Base-by-base conservation (phyloP, 2,329 filamentous ascomycete species). In the Rhytidhysteron rufulum region DNA sequence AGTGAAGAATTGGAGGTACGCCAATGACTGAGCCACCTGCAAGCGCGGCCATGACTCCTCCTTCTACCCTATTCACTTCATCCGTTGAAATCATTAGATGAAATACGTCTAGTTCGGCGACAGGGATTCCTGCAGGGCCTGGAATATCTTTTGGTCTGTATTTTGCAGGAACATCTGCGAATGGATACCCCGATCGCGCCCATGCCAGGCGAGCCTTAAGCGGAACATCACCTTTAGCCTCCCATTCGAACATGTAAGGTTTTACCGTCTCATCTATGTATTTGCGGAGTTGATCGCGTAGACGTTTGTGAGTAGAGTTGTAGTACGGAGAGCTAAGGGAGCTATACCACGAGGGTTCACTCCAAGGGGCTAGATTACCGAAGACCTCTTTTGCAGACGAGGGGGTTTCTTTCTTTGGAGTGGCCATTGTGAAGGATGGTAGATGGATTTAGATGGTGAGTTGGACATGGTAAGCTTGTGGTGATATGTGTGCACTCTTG, bases 171-270 rank as follows among this genome's bases (percentile, higher is more conserved):
- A 73, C 65, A 31, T 73, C 70, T 2, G 60, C 58, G 45, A 71
- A 71, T 1, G 64, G 53, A 41, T 67, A 67, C 11, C 70, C 69
- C 7, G 68, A 65, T 5, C 55, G 51, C 3, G 65, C 67, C 60
- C 63, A 70, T 41, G 59, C 56, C 22, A 62, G 42, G 8, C 56
- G 51, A 13, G 50, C 75, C 39, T 74, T 58, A 2, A 74, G 74
- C 2, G 74, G 73, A 3, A 70, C 71, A 55, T 62, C 64, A 31
- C 71, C 71, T 17, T 60, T 57, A 39, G 65, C 68, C 47, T 86
- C 83, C 82, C 82, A 86, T 29, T 83, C 78, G 22, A 80, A 71
- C 4, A 76, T 75, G 47, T 75, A 69, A 0, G 80, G 80, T 2
- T 76, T 64, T 32, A 85, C 69, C 27, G 80, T 64, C 2, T 71